These are phyloP conservation scores for Hanseniaspora uvarum DNA, from an alignment of 1,139 yeast species.

Conservation along the genomic window DNA sequence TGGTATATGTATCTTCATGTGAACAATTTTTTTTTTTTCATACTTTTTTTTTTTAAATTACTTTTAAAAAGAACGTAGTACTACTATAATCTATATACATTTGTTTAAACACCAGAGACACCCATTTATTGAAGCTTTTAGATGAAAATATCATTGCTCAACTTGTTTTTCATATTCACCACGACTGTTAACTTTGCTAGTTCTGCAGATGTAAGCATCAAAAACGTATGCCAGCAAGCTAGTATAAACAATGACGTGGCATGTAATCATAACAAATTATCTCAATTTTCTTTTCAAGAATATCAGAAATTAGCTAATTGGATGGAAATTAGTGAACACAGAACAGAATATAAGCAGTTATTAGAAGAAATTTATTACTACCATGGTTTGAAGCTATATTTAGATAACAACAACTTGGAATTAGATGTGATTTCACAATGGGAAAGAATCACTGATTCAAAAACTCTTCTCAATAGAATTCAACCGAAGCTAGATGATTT, in stretches of 20 bases:
- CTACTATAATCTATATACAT: no score
- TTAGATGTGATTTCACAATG: constrained; percentile 11
- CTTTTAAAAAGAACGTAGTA: neutral
- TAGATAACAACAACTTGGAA: constrained; percentile 2
- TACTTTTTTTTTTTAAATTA: neutral
- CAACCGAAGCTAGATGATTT: constrained; percentile 8
- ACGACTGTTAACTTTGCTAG: neutral
- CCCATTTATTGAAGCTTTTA: neutral
- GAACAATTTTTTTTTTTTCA: no score
- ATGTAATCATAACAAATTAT: constrained; percentile 5
- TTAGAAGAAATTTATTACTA: constrained; percentile 11
- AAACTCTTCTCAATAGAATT: neutral
- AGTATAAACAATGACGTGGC: constrained; percentile 6
- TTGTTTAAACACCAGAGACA: neutral
- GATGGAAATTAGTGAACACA: neutral
- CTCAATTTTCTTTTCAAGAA: constrained; percentile 5
- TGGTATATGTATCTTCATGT: no score
- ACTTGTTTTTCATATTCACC: neutral
- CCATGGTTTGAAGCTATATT: constrained; percentile 6
- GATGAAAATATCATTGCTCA: neutral
- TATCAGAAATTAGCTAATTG: constrained; percentile 7
- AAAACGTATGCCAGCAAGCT: neutral
- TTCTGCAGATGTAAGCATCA: neutral
- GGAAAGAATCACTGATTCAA: constrained; percentile 8
- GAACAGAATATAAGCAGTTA: neutral